Evolutionary conservation across 108 stramenopile species (phyloP).

Genomic region (Mayamaea pseudoterrestris): DNA sequence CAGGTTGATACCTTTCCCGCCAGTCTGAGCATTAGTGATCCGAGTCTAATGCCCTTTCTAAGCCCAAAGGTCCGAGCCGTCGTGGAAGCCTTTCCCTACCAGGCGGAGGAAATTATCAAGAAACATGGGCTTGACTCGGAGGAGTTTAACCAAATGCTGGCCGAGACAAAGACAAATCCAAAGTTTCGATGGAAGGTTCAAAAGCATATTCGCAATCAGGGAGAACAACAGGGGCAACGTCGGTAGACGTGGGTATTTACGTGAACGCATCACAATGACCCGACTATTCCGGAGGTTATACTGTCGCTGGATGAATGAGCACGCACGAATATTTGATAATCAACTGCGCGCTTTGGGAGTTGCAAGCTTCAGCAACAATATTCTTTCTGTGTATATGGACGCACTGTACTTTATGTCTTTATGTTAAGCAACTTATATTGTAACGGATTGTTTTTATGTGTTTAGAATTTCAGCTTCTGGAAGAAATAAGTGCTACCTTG

Average conservation of each 20-base stretch:
- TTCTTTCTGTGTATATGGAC: no score
- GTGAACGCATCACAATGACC: no score
- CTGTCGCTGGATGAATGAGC: no score
- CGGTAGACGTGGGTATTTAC: no score
- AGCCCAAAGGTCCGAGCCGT: conserved; percentile 38
- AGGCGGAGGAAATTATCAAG: conserved; percentile 62
- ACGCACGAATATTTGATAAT: no score
- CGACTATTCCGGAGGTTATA: no score
- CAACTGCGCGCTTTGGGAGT: no score
- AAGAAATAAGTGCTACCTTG: conserved; percentile 91
- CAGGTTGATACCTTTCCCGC: conserved; percentile 39
- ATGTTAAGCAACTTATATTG: no score
- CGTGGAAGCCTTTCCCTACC: conserved; percentile 38
- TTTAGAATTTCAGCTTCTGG: conserved; percentile 95
- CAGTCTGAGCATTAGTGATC: conserved; percentile 43
- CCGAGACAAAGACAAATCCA: conserved; percentile 49
- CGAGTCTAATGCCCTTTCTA: conserved; percentile 38
- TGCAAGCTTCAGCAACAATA: no score
- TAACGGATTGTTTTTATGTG: conserved; percentile 1
- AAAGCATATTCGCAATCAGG: conserved; percentile 32
- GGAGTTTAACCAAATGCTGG: conserved; percentile 63
- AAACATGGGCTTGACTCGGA: conserved; percentile 49
- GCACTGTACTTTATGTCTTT: no score
- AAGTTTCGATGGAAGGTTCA: conserved; percentile 52
- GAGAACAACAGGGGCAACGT: no score